Evolutionary conservation across 768 basidiomycete genomes (phyloP).

Genomic region (Chlorophyllum brunneum): DNA sequence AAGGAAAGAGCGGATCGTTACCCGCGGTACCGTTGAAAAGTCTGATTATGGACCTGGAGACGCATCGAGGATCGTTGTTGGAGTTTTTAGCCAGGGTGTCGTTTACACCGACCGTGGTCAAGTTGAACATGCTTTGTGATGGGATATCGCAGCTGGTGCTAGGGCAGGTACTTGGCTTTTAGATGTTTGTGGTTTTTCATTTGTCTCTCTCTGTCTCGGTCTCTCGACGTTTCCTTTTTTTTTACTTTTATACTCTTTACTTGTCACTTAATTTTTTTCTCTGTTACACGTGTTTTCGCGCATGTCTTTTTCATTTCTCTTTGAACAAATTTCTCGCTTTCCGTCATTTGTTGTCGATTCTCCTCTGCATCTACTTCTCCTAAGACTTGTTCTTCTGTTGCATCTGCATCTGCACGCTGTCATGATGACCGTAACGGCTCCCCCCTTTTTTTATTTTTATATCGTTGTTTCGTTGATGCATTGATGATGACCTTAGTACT

Average conservation of each 20-base stretch:
- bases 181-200: constrained; percentile 8
- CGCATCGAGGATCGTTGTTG: constrained; percentile 24
- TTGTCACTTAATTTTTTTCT: not conserved
- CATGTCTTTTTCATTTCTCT: not conserved
- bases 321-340: not conserved
- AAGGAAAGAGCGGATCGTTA: constrained; percentile 6
- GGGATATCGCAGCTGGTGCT: constrained; percentile 34
- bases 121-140: constrained; percentile 35
- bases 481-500: too few species aligned
- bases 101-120: constrained; percentile 32
- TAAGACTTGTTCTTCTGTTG: too few species aligned
- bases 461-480: too few species aligned
- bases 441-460: too few species aligned
- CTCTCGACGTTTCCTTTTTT: constrained; percentile 1
- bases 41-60: constrained; percentile 8
- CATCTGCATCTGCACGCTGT: too few species aligned
- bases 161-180: constrained; percentile 25
- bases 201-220: not conserved
- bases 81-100: constrained; percentile 25
- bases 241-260: constrained; percentile 5
- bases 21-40: constrained; percentile 23
- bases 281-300: constrained; percentile 4
- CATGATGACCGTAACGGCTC: too few species aligned
- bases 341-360: too few species aligned
- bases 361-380: too few species aligned